Conservation (phyloP, 768 basidiomycete species). For the Lactarius hatsudake region DNA sequence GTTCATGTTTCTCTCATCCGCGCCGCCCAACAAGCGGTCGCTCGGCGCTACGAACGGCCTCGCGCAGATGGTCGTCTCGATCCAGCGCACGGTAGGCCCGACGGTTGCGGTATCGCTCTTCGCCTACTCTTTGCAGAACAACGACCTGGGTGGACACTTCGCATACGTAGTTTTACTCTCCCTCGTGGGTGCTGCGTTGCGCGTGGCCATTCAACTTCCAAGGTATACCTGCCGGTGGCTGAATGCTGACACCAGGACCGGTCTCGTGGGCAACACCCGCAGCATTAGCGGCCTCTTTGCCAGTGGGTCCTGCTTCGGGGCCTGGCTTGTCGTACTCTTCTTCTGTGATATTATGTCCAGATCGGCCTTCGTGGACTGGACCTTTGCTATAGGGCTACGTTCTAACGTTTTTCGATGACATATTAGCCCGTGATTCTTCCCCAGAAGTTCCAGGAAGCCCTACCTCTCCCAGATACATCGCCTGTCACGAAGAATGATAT, state of each 20-base stretch:
- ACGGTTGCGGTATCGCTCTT: slow-evolving; percentile 41
- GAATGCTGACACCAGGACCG: no score
- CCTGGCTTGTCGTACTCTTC: not conserved
- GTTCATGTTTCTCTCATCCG: no score
- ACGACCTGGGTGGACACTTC: slow-evolving; percentile 45
- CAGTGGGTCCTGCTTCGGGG: not conserved
- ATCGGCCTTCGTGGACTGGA: not conserved
- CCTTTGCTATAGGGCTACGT: not conserved
- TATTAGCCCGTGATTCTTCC: not conserved
- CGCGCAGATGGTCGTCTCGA: slow-evolving; percentile 47
- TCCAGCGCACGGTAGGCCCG: slow-evolving; percentile 44
- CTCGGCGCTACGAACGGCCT: no score
- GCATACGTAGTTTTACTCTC: slow-evolving; percentile 33
- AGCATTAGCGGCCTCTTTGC: no score
- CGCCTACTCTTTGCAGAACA: slow-evolving; percentile 46
- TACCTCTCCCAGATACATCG: slow-evolving; percentile 21
- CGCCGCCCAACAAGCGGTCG: no score
- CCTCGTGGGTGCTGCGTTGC: no score
- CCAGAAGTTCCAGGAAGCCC: not conserved
- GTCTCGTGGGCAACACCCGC: no score
- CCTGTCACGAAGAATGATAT: slow-evolving; percentile 12
- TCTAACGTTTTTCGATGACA: slow-evolving; percentile 8
- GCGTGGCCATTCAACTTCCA: no score
- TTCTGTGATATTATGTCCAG: not conserved
- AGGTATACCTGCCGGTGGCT: no score